Percentiles rank a stretch among this genome's conserved stretches.
phyloP scores from a whole-genome alignment of 257 asterid species.

The Capsicum chinense region DNA sequence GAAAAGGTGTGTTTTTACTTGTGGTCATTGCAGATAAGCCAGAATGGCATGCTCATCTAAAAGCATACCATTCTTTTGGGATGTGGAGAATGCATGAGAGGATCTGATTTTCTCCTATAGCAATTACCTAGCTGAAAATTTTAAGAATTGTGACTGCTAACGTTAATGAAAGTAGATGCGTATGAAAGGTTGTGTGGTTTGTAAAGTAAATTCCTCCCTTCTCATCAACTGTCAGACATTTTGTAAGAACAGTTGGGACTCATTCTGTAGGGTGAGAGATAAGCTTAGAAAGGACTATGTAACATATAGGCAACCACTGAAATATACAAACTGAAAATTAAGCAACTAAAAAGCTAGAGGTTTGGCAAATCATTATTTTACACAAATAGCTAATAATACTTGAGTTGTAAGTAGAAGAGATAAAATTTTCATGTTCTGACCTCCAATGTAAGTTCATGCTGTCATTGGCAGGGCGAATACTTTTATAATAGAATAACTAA shows the following conservation, averaged over 20 bases:
- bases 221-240: background rate
- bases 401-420: constrained; percentile 13
- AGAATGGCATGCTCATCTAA: constrained; percentile 23
- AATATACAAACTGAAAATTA: background rate
- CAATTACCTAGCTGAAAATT: background rate
- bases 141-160: background rate
- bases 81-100: constrained; percentile 11
- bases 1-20: constrained; percentile 72
- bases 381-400: constrained; percentile 9
- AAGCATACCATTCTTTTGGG: constrained; percentile 23
- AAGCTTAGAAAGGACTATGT: constrained; percentile 1
- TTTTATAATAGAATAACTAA: background rate
- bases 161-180: constrained; percentile 2
- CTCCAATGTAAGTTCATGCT: background rate
- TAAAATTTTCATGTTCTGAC: constrained; percentile 15
- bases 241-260: constrained; percentile 15
- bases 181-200: background rate
- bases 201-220: constrained; percentile 20
- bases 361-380: background rate
- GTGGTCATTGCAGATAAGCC: constrained; percentile 28
- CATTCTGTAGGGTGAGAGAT: background rate
- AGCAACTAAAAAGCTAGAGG: constrained; percentile 1
- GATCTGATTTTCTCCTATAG: constrained; percentile 1
- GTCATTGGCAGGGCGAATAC: constrained; percentile 8
- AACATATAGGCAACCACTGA: constrained; percentile 4